Conservation (phyloP, 371 early-diverging fungal species). For the Conidiobolus incongruus region DNA sequence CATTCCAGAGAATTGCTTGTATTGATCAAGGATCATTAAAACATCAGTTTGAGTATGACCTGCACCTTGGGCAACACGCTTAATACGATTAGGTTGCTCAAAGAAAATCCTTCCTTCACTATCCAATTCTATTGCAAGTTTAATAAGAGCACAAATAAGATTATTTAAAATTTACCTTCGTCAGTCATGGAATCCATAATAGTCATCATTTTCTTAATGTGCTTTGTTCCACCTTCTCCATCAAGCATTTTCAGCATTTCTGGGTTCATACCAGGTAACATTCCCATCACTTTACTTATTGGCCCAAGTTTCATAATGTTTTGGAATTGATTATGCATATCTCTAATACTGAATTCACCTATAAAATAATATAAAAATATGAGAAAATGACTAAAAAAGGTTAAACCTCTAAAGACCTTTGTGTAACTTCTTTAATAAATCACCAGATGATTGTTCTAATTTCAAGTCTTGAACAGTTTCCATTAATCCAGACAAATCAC, state of each 20-base stretch:
- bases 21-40: slow-evolving; percentile 62
- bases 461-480: slow-evolving; percentile 88
- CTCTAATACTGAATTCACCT: slow-evolving; percentile 81
- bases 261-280: slow-evolving; percentile 92
- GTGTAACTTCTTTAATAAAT: slow-evolving; percentile 82
- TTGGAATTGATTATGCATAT: slow-evolving; percentile 93
- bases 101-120: slow-evolving; percentile 77
- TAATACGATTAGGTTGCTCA: slow-evolving; percentile 48
- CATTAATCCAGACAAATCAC: slow-evolving; percentile 83
- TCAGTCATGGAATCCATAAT: slow-evolving; percentile 98
- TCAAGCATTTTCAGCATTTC: slow-evolving; percentile 50
- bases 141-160: background rate
- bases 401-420: slow-evolving; percentile 45
- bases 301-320: slow-evolving; percentile 91
- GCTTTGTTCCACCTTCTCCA: slow-evolving; percentile 53
- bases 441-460: slow-evolving; percentile 56
- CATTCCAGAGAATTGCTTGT: slow-evolving; percentile 69
- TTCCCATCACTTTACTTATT: slow-evolving; percentile 85
- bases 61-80: slow-evolving; percentile 80
- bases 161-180: slow-evolving; percentile 13
- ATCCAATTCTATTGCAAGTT: slow-evolving; percentile 47
- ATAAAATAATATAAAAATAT: background rate
- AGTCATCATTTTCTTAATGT: slow-evolving; percentile 73
- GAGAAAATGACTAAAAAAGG: background rate
- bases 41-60: slow-evolving; percentile 76